A percentile compares a stretch with the other conserved stretches of the same genome.
These are phyloP conservation scores for Lentinus brumalis DNA, from an alignment of 768 basidiomycete genomes.

Conservation along the genomic window DNA sequence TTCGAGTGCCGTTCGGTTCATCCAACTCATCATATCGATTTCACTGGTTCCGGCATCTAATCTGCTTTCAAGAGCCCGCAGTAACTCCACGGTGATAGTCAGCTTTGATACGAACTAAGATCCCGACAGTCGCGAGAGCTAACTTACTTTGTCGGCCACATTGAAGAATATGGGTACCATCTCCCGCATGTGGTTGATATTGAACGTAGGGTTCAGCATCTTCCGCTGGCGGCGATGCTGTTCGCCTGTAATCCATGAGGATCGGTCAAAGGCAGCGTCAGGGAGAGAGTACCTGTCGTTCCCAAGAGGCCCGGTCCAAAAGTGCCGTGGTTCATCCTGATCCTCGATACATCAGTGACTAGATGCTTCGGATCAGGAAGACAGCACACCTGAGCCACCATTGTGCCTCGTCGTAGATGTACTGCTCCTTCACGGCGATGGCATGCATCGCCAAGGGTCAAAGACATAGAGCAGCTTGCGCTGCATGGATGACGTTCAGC, in stretches of 20 bases:
- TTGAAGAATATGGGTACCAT: conserved; percentile 7
- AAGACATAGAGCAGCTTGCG: conserved; percentile 35
- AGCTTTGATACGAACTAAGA: no score
- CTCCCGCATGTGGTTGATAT: conserved; percentile 2
- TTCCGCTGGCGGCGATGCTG: conserved; percentile 6
- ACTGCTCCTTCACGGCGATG: conserved; percentile 15
- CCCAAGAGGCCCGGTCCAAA: neutral
- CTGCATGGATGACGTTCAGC: conserved; percentile 25
- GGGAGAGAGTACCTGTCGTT: neutral
- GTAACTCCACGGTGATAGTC: no score
- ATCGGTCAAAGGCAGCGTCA: neutral
- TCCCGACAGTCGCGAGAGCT: no score
- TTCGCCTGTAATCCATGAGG: neutral
- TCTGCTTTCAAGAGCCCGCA: neutral
- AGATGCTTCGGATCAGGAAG: no score
- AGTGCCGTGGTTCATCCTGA: neutral
- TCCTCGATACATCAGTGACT: no score
- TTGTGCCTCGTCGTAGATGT: conserved; percentile 23
- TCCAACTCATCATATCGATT: conserved; percentile 12
- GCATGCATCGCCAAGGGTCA: conserved; percentile 10
- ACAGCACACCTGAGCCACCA: conserved; percentile 9
- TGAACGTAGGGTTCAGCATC: conserved; percentile 10
- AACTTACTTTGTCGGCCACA: neutral
- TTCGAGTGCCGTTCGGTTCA: conserved; percentile 17
- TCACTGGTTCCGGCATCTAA: neutral